Percentiles rank a stretch among this genome's conserved stretches.
Evolutionary conservation across 208 protist genomes (phyloP).

Genomic region (Acanthamoeba sp.): DNA sequence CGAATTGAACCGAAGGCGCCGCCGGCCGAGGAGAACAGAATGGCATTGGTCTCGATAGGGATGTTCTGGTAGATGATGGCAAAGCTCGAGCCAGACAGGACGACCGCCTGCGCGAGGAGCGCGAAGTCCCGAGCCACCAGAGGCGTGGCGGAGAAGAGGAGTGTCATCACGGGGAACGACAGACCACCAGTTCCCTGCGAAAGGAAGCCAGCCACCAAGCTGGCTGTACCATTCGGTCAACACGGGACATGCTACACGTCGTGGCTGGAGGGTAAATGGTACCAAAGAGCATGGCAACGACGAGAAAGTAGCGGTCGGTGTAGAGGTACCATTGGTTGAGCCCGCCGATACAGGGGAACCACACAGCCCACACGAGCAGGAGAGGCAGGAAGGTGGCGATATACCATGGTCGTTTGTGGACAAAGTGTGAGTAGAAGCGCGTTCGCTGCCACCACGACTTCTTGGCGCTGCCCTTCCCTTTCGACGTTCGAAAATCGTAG

Average conservation of each 20-base stretch:
- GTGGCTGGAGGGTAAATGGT: background rate
- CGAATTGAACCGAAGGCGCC: conserved; percentile 32
- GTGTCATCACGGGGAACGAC: conserved; percentile 75
- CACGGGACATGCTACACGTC: background rate
- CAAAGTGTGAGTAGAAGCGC: conserved; percentile 24
- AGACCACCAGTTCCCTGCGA: conserved; percentile 59
- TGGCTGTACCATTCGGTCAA: background rate
- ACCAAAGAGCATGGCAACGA: conserved; percentile 66
- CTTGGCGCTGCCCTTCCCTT: background rate
- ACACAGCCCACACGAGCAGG: conserved; percentile 36
- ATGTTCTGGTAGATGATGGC: conserved; percentile 72
- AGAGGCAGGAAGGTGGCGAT: conserved; percentile 59
- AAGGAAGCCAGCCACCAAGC: conserved; percentile 40
- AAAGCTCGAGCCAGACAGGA: conserved; percentile 49
- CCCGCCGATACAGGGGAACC: conserved; percentile 32
- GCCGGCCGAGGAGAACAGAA: conserved; percentile 38
- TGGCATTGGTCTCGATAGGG: conserved; percentile 22
- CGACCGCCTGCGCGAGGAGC: conserved; percentile 59
- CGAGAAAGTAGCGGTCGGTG: conserved; percentile 4
- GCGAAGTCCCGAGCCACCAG: conserved; percentile 65
- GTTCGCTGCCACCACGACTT: conserved; percentile 33
- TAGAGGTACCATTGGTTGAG: conserved; percentile 42
- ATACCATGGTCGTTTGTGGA: conserved; percentile 33
- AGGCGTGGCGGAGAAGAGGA: conserved; percentile 35
- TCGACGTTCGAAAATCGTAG: background rate